Base-by-base conservation (phyloP, 441 rosid species). In the Geranium incanum region DNA sequence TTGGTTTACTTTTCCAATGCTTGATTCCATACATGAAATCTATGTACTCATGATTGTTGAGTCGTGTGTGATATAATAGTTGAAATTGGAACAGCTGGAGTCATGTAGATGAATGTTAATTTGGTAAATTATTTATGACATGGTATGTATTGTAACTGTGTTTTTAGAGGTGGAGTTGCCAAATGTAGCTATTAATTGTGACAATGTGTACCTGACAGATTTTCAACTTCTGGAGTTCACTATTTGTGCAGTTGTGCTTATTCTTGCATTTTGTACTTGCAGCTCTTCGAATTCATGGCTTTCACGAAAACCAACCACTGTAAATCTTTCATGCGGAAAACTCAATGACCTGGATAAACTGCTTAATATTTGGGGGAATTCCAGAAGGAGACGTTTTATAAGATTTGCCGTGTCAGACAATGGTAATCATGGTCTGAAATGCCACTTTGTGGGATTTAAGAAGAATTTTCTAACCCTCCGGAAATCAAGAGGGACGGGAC, bases 251-350 rank as follows among this genome's bases (percentile, higher is more conserved):
- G 19, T 23, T 41, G 45, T 68, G 18, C 72, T 60, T 6, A 43
- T 66, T 57, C 28, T 63, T 73, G 38, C 50, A 13, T 63, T 72
- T 67, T 83, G 67, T 36, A 38, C 76, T 78, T 81, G 82, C 84
- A 86, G 96, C 71, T 79, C 83, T 52, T 79, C 89, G 39, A 86
- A 78, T 74, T 85, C 83, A 65, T 79, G 83, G 78, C 78, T 82
- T 19, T 82, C 84, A 0, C 81, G 57, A 75, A 80, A 83, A 82
- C 81, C 88, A 23, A 66, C 78, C 48, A 77, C 84, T 70, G 68
- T 81, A 7, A 66, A 67, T 68, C 73, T 76, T 62, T 83, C 82
- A 67, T 79, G 78, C 75, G 80, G 71, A 85, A 79, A 82, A 72
- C 76, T 69, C 1, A 76, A 76, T 52, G 73, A 77, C 65, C 79